Percentiles rank a stretch among this genome's conserved stretches.
Conservation (phyloP, 768 basidiomycete genomes). For the Mycena rebaudengoi region DNA sequence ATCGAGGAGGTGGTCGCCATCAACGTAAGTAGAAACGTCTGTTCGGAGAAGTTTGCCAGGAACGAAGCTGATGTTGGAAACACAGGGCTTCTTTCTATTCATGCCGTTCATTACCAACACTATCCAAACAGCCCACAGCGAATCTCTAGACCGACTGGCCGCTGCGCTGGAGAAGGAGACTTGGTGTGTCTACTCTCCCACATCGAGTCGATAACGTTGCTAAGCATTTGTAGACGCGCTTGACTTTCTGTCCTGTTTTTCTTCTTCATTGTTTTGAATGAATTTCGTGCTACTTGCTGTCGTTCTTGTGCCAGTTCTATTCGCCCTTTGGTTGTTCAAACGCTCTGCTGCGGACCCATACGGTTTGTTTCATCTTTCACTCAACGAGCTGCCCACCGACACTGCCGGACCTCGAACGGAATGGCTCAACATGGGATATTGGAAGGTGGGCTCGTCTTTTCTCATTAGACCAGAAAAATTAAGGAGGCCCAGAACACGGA, state of each 20-base stretch:
- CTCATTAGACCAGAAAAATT: neutral
- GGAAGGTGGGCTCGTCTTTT: conserved; percentile 53
- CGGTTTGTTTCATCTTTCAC: conserved; percentile 62
- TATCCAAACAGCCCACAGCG: conserved; percentile 38
- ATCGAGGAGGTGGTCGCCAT: conserved; percentile 37
- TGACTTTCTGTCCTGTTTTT: neutral
- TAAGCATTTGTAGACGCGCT: neutral
- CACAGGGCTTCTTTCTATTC: conserved; percentile 43
- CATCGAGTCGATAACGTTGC: neutral
- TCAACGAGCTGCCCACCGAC: conserved; percentile 52
- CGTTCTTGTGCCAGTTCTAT: neutral
- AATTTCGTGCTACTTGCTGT: conserved; percentile 1
- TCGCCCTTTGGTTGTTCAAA: conserved; percentile 12
- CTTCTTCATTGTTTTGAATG: neutral
- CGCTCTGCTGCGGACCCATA: conserved; percentile 55
- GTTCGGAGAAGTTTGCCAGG: too few relatives aligned
- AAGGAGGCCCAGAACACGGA: conserved; percentile 61
- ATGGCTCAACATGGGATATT: conserved; percentile 79
- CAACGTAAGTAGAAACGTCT: too few relatives aligned
- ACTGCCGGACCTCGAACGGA: conserved; percentile 54
- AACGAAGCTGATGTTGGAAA: too few relatives aligned
- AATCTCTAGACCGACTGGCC: conserved; percentile 36
- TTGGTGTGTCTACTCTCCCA: neutral
- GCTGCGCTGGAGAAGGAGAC: conserved; percentile 29
- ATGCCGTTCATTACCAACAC: conserved; percentile 44